A percentile compares a stretch with the other conserved stretches of the same genome.
These are phyloP conservation scores for Wickerhamiella parazyma DNA, from an alignment of 805 yeast species.

Conservation along the genomic window DNA sequence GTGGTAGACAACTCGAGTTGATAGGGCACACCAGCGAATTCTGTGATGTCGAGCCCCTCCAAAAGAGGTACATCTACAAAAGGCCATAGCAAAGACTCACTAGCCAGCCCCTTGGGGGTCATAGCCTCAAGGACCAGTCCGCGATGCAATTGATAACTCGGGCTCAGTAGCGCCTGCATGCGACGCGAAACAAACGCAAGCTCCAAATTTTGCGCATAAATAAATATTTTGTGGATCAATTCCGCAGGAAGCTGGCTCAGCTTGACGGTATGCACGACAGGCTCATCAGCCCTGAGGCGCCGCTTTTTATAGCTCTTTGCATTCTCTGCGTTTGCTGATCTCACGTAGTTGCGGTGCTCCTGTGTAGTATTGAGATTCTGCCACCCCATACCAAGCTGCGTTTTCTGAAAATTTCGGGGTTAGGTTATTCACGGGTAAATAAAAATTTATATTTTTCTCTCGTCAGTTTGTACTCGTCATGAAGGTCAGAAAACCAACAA, in stretches of 20 bases:
- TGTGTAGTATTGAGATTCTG: not conserved
- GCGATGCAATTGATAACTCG: slow-evolving; percentile 20
- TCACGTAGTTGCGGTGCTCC: not conserved
- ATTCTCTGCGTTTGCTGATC: not conserved
- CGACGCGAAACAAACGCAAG: slow-evolving; percentile 28
- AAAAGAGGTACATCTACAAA: slow-evolving; percentile 21
- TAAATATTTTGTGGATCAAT: slow-evolving; percentile 30
- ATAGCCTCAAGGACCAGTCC: slow-evolving; percentile 9
- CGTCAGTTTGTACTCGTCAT: slow-evolving; percentile 8
- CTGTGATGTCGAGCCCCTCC: slow-evolving; percentile 46
- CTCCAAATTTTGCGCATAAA: slow-evolving; percentile 27
- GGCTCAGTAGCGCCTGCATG: slow-evolving; percentile 21
- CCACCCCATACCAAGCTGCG: slow-evolving; percentile 4
- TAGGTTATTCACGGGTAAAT: not conserved
- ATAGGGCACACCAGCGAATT: slow-evolving; percentile 73
- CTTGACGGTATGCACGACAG: too few species aligned
- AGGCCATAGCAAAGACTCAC: slow-evolving; percentile 13
- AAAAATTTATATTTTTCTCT: not conserved
- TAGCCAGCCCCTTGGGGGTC: not conserved
- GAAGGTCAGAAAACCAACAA: slow-evolving; percentile 23
- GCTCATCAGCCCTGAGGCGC: not conserved
- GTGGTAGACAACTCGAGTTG: slow-evolving; percentile 36
- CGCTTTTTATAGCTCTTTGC: not conserved
- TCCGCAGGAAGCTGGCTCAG: slow-evolving; percentile 33
- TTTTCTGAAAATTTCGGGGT: not conserved